Percentiles rank a stretch among this genome's conserved stretches.
These are phyloP conservation scores for Psilocybe mexicana DNA, from an alignment of 1,284 basidiomycete genomes.

Conservation along the genomic window DNA sequence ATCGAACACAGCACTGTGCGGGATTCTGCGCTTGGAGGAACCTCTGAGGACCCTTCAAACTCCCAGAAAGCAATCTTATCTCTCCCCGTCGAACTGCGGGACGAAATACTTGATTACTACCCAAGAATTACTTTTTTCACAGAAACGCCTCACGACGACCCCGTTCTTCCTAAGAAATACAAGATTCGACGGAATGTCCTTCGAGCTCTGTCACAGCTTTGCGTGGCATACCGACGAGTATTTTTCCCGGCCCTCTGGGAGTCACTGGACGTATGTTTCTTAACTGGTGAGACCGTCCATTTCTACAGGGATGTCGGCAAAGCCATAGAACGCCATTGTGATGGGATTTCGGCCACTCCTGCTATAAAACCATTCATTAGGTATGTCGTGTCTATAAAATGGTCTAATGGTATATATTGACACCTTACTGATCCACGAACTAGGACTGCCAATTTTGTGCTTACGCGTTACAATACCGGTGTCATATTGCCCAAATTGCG, in stretches of 20 bases:
- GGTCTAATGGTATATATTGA: neutral
- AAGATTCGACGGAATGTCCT: slow-evolving; percentile 21
- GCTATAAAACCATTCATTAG: slow-evolving; percentile 21
- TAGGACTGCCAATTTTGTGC: slow-evolving; percentile 19
- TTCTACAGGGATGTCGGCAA: slow-evolving; percentile 22
- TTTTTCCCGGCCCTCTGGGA: slow-evolving; percentile 30
- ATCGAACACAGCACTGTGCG: neutral
- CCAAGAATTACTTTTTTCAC: slow-evolving; percentile 16
- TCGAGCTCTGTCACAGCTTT: slow-evolving; percentile 29
- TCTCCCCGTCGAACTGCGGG: slow-evolving; percentile 18
- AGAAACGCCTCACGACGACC: slow-evolving; percentile 2
- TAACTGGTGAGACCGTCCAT: neutral
- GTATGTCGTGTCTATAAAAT: slow-evolving; percentile 12
- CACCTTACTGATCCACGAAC: neutral
- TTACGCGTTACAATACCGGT: slow-evolving; percentile 26
- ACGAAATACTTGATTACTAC: slow-evolving; percentile 20
- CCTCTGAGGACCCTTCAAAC: slow-evolving; percentile 12
- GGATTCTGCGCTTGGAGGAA: neutral
- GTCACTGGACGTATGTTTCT: slow-evolving; percentile 21
- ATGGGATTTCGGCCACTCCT: slow-evolving; percentile 18
- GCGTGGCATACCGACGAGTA: slow-evolving; percentile 19
- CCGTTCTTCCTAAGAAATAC: slow-evolving; percentile 20
- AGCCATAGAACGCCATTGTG: slow-evolving; percentile 21
- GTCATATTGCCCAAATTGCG: slow-evolving; percentile 24
- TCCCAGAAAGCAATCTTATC: slow-evolving; percentile 12